A percentile compares a stretch with the other conserved stretches of the same genome.
phyloP scores from a whole-genome alignment of 2,329 filamentous ascomycete genomes.

The Talaromyces amestolkiae region DNA sequence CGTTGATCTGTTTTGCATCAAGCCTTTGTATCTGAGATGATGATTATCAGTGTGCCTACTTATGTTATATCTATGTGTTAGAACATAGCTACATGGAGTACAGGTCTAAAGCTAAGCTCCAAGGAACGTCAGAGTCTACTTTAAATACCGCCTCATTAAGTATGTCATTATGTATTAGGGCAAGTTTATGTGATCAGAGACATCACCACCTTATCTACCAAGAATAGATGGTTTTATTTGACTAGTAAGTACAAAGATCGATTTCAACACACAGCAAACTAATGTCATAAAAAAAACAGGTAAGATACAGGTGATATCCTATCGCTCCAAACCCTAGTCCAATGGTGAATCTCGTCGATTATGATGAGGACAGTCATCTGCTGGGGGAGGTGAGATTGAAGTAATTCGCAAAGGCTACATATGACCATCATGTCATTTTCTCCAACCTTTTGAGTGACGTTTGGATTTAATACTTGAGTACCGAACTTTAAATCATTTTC shows the following conservation, averaged over 20 bases:
- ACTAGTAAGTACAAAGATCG: background rate
- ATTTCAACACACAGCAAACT: background rate
- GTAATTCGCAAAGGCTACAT: background rate
- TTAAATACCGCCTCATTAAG: background rate
- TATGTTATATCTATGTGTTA: no score
- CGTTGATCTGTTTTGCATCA: background rate
- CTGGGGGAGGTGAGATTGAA: background rate
- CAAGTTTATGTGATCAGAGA: background rate
- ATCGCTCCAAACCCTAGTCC: background rate
- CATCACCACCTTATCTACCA: background rate
- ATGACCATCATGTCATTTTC: no score
- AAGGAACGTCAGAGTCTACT: background rate
- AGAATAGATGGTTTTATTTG: background rate
- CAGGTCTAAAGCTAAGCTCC: background rate
- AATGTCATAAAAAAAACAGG: background rate
- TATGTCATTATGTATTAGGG: background rate
- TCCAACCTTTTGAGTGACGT: no score
- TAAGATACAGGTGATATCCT: background rate
- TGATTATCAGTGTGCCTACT: background rate
- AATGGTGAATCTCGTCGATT: background rate
- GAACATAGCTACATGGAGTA: no score
- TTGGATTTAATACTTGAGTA: no score
- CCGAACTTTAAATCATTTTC: no score
- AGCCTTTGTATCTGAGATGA: background rate
- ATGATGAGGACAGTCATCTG: background rate